phyloP scores from a whole-genome alignment of 169 alveolate genomes.

The Cystoisospora suis region DNA sequence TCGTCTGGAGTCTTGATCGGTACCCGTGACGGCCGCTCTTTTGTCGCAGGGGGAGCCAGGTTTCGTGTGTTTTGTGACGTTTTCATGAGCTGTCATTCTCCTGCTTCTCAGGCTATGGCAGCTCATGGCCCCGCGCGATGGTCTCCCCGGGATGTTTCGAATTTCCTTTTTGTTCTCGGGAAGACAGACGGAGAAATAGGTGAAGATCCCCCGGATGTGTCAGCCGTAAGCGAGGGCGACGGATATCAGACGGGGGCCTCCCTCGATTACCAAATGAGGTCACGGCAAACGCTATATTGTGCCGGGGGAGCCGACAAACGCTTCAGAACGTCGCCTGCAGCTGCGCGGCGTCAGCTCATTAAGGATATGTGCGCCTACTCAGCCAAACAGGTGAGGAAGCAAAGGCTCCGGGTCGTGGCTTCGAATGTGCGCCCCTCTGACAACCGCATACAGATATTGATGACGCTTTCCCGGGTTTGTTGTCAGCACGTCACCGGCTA shows the following conservation, averaged over 20 bases:
- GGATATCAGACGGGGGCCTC: background rate
- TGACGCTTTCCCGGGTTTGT: no score
- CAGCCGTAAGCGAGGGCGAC: background rate
- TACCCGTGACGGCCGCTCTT: no score
- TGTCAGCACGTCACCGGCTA: no score
- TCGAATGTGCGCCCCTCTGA: no score
- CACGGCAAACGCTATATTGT: no score
- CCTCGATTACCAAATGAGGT: no score
- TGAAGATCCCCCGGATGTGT: background rate
- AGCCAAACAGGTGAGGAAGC: background rate
- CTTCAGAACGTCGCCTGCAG: no score
- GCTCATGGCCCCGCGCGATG: background rate
- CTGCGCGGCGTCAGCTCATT: background rate
- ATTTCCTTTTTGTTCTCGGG: constrained; percentile 1
- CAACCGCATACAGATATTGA: no score
- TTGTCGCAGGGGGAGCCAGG: no score
- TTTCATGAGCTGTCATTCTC: background rate
- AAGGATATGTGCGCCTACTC: background rate
- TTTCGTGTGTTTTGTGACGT: background rate
- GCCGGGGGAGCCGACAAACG: no score
- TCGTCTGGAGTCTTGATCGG: no score
- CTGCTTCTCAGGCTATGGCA: constrained; percentile 3
- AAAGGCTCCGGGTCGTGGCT: no score
- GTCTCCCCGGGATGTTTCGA: constrained; percentile 1
- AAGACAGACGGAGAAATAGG: background rate